phyloP scores from a whole-genome alignment of 345 rosid genomes.

The Mallotus nudiflorus region DNA sequence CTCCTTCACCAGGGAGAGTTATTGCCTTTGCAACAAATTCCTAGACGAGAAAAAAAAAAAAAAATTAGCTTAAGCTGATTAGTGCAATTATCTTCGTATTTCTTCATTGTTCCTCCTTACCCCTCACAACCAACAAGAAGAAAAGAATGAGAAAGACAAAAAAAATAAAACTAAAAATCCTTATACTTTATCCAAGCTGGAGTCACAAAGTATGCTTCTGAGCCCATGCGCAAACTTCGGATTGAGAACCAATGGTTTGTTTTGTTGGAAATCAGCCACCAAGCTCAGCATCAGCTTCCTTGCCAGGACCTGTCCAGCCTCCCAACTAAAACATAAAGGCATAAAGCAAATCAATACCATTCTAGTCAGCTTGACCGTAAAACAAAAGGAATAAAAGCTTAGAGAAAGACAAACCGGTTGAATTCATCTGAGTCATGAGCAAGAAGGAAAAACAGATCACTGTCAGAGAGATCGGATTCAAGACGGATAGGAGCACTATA shows the following conservation, averaged over 20 bases:
- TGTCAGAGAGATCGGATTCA: constrained; percentile 72
- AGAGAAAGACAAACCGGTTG: constrained; percentile 68
- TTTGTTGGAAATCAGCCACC: constrained; percentile 80
- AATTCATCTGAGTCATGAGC: constrained; percentile 95
- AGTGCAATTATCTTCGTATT: not conserved
- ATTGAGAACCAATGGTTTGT: constrained; percentile 62
- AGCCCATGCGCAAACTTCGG: constrained; percentile 78
- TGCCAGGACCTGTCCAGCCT: constrained; percentile 92
- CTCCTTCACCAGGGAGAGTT: constrained; percentile 92
- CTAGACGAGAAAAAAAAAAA: constrained; percentile 52
- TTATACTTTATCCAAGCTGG: constrained; percentile 78
- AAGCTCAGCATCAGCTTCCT: constrained; percentile 88
- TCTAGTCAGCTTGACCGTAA: constrained; percentile 7
- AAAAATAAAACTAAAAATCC: not conserved
- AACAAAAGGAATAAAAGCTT: constrained; percentile 6
- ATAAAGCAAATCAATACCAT: not conserved
- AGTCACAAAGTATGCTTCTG: constrained; percentile 65
- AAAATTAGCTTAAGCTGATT: constrained; percentile 29
- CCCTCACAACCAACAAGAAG: constrained; percentile 29
- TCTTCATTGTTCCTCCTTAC: not conserved
- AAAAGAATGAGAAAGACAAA: not conserved
- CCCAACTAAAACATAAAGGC: constrained; percentile 65
- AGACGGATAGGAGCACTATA: constrained; percentile 95
- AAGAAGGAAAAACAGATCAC: constrained; percentile 87
- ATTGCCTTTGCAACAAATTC: constrained; percentile 91